Conservation (phyloP, 176 grass and related monocot species). For the Ampelocalamus luodianensis region DNA sequence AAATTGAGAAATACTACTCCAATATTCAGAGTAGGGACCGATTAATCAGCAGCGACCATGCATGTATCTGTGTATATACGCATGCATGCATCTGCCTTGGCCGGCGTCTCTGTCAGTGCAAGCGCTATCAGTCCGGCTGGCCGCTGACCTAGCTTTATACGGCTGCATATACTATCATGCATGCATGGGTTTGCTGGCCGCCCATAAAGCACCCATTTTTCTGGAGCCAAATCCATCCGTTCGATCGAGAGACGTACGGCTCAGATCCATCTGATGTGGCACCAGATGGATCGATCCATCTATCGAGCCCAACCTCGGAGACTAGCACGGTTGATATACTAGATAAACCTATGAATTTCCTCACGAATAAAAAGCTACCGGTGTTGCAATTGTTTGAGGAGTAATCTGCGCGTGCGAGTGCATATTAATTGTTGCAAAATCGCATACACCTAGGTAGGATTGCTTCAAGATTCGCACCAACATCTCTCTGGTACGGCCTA, state of each 20-base stretch:
- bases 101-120: neutral
- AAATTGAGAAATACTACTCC: neutral
- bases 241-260: neutral
- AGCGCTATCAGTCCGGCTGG: neutral
- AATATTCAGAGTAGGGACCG: neutral
- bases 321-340: neutral
- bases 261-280: neutral
- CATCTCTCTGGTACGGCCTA: too few relatives aligned
- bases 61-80: neutral
- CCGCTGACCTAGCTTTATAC: neutral
- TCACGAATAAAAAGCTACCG: too few relatives aligned
- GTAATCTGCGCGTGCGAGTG: too few relatives aligned
- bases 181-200: neutral
- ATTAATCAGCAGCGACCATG: neutral
- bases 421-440: too few relatives aligned
- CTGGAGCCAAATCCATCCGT: too few relatives aligned
- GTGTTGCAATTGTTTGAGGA: too few relatives aligned
- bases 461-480: too few relatives aligned
- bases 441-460: too few relatives aligned
- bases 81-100: neutral
- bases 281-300: neutral
- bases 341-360: too few relatives aligned
- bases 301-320: neutral
- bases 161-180: too few relatives aligned
- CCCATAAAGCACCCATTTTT: slow-evolving; percentile 41